A percentile compares a stretch with the other conserved stretches of the same genome.
Evolutionary conservation across 768 basidiomycete genomes (phyloP).

Genomic region (Candolleomyces efflorescens): DNA sequence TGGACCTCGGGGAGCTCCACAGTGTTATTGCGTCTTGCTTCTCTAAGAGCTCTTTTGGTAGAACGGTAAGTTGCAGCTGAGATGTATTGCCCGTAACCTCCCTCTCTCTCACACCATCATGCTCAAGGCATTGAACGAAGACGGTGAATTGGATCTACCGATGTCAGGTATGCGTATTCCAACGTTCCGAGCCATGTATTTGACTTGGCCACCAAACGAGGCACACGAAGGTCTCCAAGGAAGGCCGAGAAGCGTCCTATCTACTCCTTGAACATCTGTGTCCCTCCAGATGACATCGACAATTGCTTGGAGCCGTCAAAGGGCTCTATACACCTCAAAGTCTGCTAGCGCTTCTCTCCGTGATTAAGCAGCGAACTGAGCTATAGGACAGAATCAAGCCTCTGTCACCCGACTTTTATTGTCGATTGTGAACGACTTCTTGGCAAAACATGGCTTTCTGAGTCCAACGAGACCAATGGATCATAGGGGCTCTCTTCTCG

Average conservation of each 20-base stretch:
- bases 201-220: slow-evolving; percentile 29
- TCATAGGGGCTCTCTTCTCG: slow-evolving; percentile 15
- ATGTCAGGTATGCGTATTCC: slow-evolving; percentile 29
- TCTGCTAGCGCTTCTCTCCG: slow-evolving; percentile 21
- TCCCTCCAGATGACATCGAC: slow-evolving; percentile 68
- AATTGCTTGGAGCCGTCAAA: slow-evolving; percentile 81
- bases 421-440: slow-evolving; percentile 55
- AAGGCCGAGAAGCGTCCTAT: slow-evolving; percentile 77
- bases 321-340: slow-evolving; percentile 60
- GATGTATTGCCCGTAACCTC: neutral
- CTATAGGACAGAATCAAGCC: slow-evolving; percentile 48
- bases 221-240: slow-evolving; percentile 65
- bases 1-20: slow-evolving; percentile 64
- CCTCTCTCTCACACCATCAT: neutral
- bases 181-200: neutral
- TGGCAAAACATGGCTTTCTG: slow-evolving; percentile 57
- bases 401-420: slow-evolving; percentile 53
- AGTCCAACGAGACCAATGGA: slow-evolving; percentile 11
- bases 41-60: slow-evolving; percentile 64
- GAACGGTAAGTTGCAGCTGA: slow-evolving; percentile 46
- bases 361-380: slow-evolving; percentile 10
- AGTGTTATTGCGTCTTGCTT: slow-evolving; percentile 64
- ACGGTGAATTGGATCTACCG: slow-evolving; percentile 41
- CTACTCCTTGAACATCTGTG: slow-evolving; percentile 73
- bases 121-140: slow-evolving; percentile 62